A percentile compares a stretch with the other conserved stretches of the same genome.
phyloP scores from a whole-genome alignment of 441 rosid genomes.

The Jatropha multifida region DNA sequence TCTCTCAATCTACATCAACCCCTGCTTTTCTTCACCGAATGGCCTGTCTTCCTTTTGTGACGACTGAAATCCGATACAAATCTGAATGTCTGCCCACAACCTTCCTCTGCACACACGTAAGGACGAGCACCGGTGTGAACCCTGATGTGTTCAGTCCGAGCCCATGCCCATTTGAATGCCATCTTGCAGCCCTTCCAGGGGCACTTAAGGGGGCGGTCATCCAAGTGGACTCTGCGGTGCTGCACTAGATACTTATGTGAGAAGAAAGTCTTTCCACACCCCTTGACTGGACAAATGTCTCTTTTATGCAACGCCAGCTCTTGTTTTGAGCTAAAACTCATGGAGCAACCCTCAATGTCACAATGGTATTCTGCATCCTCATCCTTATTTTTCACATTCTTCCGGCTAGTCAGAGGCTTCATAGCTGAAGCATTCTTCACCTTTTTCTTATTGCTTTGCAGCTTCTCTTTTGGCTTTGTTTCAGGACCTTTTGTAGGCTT shows the following conservation, averaged over 20 bases:
- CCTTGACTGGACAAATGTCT: constrained; percentile 87
- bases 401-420: constrained; percentile 30
- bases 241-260: constrained; percentile 97
- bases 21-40: constrained; percentile 69
- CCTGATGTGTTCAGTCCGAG: constrained; percentile 91
- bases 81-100: constrained; percentile 93
- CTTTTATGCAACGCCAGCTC: constrained; percentile 79
- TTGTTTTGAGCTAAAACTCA: constrained; percentile 76
- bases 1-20: constrained; percentile 25
- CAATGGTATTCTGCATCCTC: constrained; percentile 69
- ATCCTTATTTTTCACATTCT: constrained; percentile 39
- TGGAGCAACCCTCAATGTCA: constrained; percentile 90
- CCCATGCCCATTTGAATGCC: constrained; percentile 99
- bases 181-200: constrained; percentile 99
- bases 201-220: constrained; percentile 99
- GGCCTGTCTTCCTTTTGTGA: constrained; percentile 97
- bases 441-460: constrained; percentile 47
- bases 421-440: constrained; percentile 34
- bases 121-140: constrained; percentile 99
- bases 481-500: constrained; percentile 42
- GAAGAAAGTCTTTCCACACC: constrained; percentile 93
- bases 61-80: constrained; percentile 98
- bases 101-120: constrained; percentile 75
- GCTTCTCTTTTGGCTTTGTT: constrained; percentile 52
- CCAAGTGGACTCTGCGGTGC: constrained; percentile 83